These are phyloP conservation scores for Dendrobium officinale DNA, from an alignment of 106 monocot species.

Conservation along the genomic window DNA sequence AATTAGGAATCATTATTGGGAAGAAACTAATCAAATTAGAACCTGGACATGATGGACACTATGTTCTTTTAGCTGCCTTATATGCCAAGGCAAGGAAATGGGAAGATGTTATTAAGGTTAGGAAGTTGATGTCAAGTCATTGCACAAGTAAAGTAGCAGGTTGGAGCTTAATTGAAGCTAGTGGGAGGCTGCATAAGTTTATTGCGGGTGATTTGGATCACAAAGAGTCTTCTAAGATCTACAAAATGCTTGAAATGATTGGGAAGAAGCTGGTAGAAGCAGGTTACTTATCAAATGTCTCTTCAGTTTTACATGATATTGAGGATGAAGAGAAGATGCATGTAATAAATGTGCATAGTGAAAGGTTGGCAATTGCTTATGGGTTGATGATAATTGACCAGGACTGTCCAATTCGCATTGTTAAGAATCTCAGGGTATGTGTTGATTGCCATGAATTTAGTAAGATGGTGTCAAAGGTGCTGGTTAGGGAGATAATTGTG, in stretches of 20 bases:
- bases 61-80: constrained; percentile 57
- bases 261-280: constrained; percentile 25
- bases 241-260: constrained; percentile 31
- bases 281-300: constrained; percentile 43
- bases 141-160: constrained; percentile 49
- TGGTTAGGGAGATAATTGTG: constrained; percentile 58
- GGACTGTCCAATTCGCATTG: constrained; percentile 31
- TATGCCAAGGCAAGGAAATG: constrained; percentile 55
- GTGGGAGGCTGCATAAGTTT: constrained; percentile 44
- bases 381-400: constrained; percentile 38
- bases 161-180: constrained; percentile 61
- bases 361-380: constrained; percentile 61
- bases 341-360: constrained; percentile 47
- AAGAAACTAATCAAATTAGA: constrained; percentile 48
- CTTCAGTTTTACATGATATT: constrained; percentile 54
- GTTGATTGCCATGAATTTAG: constrained; percentile 59
- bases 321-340: constrained; percentile 59
- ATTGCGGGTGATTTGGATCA: constrained; percentile 46
- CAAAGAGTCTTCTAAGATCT: constrained; percentile 27
- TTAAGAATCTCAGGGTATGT: constrained; percentile 61
- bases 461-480: constrained; percentile 57
- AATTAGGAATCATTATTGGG: constrained; percentile 45
- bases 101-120: constrained; percentile 44
- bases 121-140: constrained; percentile 34
- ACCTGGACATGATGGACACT: constrained; percentile 61